A percentile compares a stretch with the other conserved stretches of the same genome.
Evolutionary conservation across 208 protist genomes (phyloP).

Genomic region (Acanthamoeba healyi): DNA sequence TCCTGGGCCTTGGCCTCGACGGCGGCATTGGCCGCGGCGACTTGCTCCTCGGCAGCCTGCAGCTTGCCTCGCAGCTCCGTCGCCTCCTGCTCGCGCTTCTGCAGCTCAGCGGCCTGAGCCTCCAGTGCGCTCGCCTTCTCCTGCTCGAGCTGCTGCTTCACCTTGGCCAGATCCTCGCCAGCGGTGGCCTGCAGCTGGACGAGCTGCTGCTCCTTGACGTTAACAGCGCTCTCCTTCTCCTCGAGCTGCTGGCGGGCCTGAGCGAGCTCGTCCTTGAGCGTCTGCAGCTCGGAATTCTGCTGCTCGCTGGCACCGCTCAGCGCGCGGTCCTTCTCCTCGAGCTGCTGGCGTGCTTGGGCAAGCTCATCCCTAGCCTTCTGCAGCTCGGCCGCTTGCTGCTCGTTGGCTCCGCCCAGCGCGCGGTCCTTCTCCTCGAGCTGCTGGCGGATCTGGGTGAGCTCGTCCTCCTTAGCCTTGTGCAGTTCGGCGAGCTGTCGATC

Average conservation of each 20-base stretch:
- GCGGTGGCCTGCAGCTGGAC: background rate
- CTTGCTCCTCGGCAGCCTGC: background rate
- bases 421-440: background rate
- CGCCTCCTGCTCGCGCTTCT: background rate
- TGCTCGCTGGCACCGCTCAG: background rate
- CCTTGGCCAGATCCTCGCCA: background rate
- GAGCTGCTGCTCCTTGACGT: background rate
- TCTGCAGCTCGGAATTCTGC: background rate
- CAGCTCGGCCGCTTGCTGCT: background rate
- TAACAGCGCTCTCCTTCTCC: background rate
- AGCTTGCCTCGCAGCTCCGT: background rate
- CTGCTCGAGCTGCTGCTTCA: background rate
- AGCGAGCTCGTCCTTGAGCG: background rate
- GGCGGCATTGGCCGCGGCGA: background rate
- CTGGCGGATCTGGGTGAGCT: background rate
- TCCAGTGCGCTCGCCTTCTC: background rate
- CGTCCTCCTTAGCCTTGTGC: background rate
- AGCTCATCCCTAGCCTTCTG: background rate
- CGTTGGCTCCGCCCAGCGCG: no score
- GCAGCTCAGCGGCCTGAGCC: background rate
- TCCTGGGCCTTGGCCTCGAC: slow-evolving; percentile 5
- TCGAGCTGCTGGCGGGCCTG: background rate
- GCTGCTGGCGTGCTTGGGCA: background rate
- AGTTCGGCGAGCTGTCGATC: background rate
- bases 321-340: background rate